Evolutionary conservation across 2,329 filamentous ascomycete genomes (phyloP).

Genomic region (Trichoderma afroharzianum): DNA sequence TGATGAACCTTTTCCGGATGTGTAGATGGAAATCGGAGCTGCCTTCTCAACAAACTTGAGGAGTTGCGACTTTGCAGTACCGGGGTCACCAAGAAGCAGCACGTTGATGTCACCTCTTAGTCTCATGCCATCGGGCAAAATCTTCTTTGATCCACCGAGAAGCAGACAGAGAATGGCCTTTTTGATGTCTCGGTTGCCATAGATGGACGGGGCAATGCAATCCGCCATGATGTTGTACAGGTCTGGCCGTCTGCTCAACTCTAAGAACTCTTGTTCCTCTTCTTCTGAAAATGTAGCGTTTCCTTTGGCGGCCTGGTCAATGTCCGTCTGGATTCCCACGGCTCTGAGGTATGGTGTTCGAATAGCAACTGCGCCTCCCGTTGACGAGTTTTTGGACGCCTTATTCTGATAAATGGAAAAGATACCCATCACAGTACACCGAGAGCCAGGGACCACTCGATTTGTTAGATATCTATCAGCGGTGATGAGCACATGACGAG

Average conservation of each 20-base stretch:
- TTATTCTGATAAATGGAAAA: constrained; percentile 98
- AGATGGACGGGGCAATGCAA: constrained; percentile 96
- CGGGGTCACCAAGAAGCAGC: constrained; percentile 89
- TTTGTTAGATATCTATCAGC: constrained; percentile 97
- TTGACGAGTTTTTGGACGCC: constrained; percentile 70
- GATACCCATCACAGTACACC: constrained; percentile 93
- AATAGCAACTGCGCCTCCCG: constrained; percentile 83
- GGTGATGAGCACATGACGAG: constrained; percentile 89
- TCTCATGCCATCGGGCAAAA: constrained; percentile 95
- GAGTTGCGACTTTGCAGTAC: constrained; percentile 96
- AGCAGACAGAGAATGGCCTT: constrained; percentile 93
- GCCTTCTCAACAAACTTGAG: constrained; percentile 97
- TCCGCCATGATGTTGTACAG: constrained; percentile 87
- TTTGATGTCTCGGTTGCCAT: constrained; percentile 93
- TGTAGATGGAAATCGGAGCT: constrained; percentile 96
- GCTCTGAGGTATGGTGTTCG: constrained; percentile 91
- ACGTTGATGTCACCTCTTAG: constrained; percentile 98
- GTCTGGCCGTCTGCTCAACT: constrained; percentile 85
- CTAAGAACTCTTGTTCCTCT: constrained; percentile 92
- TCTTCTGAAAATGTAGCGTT: constrained; percentile 83
- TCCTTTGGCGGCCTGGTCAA: constrained; percentile 85
- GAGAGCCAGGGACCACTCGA: constrained; percentile 87
- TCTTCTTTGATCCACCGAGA: constrained; percentile 95
- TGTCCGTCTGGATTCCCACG: constrained; percentile 85
- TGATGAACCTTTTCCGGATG: constrained; percentile 95